Percentiles rank a stretch among this genome's conserved stretches.
Evolutionary conservation across 2,329 filamentous ascomycete species (phyloP).

Genomic region (Penicillium griseofulvum): DNA sequence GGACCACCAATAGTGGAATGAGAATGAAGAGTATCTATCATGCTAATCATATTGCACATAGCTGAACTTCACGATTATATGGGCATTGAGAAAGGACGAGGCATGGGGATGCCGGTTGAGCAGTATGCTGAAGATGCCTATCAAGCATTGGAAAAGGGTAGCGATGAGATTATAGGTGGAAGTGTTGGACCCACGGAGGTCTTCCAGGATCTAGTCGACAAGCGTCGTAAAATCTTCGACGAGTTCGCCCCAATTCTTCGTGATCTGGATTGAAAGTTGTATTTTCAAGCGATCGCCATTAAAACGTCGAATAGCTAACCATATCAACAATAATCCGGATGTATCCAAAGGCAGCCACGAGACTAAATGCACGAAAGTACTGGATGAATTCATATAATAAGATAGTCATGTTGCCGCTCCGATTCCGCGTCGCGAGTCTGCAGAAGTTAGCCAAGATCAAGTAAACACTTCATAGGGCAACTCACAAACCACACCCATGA

Average conservation of each 20-base stretch:
- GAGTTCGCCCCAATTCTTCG: neutral
- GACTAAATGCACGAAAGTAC: neutral
- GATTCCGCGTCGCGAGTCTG: conserved; percentile 25
- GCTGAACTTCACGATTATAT: neutral
- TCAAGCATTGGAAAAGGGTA: neutral
- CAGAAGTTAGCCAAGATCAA: neutral
- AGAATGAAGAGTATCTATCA: neutral
- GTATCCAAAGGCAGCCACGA: neutral
- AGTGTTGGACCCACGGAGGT: neutral
- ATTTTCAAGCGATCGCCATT: neutral
- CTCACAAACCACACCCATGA: conserved; percentile 31
- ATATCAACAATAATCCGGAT: neutral
- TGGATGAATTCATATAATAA: conserved; percentile 24
- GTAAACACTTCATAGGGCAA: neutral
- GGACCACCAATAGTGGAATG: neutral
- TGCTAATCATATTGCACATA: neutral
- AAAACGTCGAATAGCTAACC: neutral
- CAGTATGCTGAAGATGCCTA: neutral
- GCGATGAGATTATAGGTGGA: neutral
- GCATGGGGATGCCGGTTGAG: neutral
- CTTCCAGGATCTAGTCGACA: neutral
- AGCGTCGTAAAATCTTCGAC: neutral
- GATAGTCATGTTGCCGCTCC: conserved; percentile 29
- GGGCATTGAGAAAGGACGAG: neutral
- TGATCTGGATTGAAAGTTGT: neutral